Percentiles rank a stretch among this genome's conserved stretches.
Conservation (phyloP, 2,329 filamentous ascomycete genomes). For the Colletotrichum paranaense region DNA sequence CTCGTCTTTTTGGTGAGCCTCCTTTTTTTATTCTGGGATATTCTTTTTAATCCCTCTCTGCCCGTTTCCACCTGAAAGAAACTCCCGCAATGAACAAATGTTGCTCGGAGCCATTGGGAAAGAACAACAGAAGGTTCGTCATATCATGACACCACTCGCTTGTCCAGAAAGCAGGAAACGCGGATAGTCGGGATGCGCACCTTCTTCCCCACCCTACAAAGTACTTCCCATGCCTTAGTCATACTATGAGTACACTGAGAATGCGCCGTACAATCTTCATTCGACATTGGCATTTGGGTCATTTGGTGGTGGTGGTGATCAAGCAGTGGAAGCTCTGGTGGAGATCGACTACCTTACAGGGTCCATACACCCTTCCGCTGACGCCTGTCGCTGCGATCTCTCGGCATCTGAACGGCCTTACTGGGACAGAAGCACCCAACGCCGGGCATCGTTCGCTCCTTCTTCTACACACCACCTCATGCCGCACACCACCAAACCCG, state of each 20-base stretch:
- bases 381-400: constrained; percentile 24
- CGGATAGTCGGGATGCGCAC: neutral
- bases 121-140: neutral
- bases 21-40: neutral
- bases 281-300: neutral
- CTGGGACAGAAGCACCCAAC: neutral
- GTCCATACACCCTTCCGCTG: constrained; percentile 2
- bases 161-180: neutral
- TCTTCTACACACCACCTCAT: neutral
- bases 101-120: neutral
- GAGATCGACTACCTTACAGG: constrained; percentile 12
- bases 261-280: too few relatives aligned
- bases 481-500: constrained; percentile 7
- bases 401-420: constrained; percentile 22
- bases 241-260: neutral
- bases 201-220: neutral
- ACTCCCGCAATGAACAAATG: neutral
- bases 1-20: neutral
- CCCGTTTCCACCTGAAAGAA: neutral
- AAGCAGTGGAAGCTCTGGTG: constrained; percentile 4
- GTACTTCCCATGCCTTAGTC: neutral
- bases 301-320: neutral
- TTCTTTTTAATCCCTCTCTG: neutral
- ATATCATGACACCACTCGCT: neutral
- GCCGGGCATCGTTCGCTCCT: neutral